Percentiles rank a stretch among this genome's conserved stretches.
phyloP scores from a whole-genome alignment of 768 basidiomycete genomes.

The Xerocomus spinulosus region DNA sequence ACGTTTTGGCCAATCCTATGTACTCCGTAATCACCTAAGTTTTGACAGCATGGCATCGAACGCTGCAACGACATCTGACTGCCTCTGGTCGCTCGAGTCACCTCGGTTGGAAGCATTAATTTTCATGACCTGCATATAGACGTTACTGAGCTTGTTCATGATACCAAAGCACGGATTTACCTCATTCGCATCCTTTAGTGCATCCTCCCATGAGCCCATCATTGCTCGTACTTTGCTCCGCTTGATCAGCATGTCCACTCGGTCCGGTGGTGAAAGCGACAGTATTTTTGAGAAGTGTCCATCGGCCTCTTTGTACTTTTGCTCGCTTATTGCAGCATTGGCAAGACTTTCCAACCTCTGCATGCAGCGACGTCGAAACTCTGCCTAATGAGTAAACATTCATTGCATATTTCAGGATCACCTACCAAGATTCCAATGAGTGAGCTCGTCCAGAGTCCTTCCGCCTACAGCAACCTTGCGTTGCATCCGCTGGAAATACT shows the following conservation, averaged over 20 bases:
- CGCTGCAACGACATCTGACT: no score
- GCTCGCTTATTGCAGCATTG: not conserved
- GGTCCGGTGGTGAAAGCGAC: not conserved
- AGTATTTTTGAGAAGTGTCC: not conserved
- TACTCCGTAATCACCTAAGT: no score
- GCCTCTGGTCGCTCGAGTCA: no score
- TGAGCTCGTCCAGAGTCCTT: not conserved
- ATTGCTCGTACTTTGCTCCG: not conserved
- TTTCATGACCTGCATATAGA: no score
- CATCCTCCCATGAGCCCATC: not conserved
- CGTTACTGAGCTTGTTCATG: no score
- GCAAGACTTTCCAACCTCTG: not conserved
- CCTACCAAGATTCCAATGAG: constrained; percentile 4
- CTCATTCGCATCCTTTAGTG: not conserved
- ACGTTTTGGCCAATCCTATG: no score
- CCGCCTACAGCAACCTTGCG: no score
- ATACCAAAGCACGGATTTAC: no score
- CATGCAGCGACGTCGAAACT: not conserved
- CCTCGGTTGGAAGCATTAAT: no score
- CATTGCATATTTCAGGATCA: not conserved
- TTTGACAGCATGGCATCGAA: no score
- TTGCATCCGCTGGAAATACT: constrained; percentile 2
- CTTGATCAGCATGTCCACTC: not conserved
- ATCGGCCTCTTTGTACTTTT: not conserved
- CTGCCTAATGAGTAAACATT: not conserved